Evolutionary conservation across 306 rosid species (phyloP), one percentile per base, ranked within the genome.

Genomic region (Hylodesmum podocarpum): DNA sequence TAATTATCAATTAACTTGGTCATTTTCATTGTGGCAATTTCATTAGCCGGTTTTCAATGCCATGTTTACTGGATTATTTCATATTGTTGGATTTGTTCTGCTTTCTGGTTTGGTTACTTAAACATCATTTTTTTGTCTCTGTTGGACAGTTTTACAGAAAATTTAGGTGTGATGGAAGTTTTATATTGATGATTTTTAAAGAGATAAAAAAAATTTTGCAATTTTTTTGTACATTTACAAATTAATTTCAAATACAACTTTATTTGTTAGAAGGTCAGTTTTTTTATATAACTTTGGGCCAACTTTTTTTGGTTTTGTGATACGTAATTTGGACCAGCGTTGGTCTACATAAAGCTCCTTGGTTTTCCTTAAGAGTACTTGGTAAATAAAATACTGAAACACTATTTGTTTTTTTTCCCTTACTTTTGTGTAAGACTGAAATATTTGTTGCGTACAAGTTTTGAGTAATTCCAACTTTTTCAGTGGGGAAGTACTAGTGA

Each of bases 1-100:
- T 63, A 70, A 33, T 83, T 89, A 74, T 84, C 72, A 76, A 80
- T 84, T 75, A 76, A 80, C 81, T 84, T 65, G 8, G 61, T 77
- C 75, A 69, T 66, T 72, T 80, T 66, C 27, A 16, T 85, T 62
- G 4, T 57, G 84, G 34, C 28, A 68, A 66, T 39, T 73, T 37
- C 15, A 54, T 79, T 55, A 11, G 31, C 7, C 4, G 6, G 13
- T 75, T 50, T 65, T 71, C 66, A 10, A 12, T 57, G 64, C 71
- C 41, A 71, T 43, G 37, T 71, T 64, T 76, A 64, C 31, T 70
- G 70, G 65, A 62, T 76, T 19, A 29, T 68, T 34, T 46, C 19
- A 3, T 49, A 59, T 61, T n/a, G 4, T 28, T 0, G 49, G 27
- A 31, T 61, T 36, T 65, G 9, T 76, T 61, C 70, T 51, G 34